Evolutionary conservation across 805 yeast species (phyloP), one percentile per base, ranked within the genome.

Genomic region (Wickerhamomyces kurtzmanii): DNA sequence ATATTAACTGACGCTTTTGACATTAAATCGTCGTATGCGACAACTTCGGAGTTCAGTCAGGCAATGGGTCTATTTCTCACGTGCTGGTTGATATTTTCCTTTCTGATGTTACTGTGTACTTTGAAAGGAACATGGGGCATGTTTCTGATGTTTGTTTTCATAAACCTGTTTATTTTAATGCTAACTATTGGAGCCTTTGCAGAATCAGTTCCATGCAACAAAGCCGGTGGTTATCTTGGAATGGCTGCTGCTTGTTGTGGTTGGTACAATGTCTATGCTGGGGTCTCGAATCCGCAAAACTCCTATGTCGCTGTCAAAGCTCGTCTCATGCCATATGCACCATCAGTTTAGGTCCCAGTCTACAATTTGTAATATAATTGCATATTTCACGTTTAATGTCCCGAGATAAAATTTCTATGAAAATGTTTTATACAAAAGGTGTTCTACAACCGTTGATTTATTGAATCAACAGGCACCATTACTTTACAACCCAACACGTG

Each of bases 31-130:
- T 68, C 68, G 5, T 70, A 75, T 37, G 55, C 54, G 20, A 63
- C 54, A 5, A 62, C 59, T 6, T 45, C 51, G 12, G 73, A 67
- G 42, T 47, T 63, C 14, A 48, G 48, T 23, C 68, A 72, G 37
- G 77, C 72, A 1, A 39, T 68, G 16, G 84, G 81, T 2, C 68
- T 75, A 39, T 74, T 59, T 47, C 45, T 74, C 16, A 46, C 72
- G 3, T 81, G 79, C 7, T 75, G 82, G 82, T 60, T 69, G 5
- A 67, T 77, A 9, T 75, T 75, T 57, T 65, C 81, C 10, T 71
- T 71, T 38, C 53, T 75, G 53, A 60, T 75, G 51, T 49, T 70
- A 43, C 42, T 71, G 34, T 67, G 71, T 39, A 69, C 82, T 3
- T 62, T 71, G 42, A 75, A 75, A 53, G 56, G 74, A 13, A 62